Conservation (phyloP, 2,329 filamentous ascomycete genomes). For the Cryphonectria parasitica region DNA sequence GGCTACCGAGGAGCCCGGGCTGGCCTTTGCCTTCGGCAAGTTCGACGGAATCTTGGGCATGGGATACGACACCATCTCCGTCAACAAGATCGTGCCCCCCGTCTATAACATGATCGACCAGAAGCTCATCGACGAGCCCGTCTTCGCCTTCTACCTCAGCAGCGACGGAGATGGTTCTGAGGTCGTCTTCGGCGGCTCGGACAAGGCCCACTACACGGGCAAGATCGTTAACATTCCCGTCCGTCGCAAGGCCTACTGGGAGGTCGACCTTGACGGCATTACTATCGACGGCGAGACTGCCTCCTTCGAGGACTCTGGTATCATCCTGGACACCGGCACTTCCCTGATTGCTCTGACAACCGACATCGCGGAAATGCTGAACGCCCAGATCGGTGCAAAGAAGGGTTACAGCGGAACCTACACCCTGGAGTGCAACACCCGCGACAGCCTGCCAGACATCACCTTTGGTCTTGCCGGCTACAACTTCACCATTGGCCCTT, state of each 20-base stretch:
- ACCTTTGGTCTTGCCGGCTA: constrained; percentile 88
- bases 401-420: constrained; percentile 98
- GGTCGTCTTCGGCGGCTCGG: constrained; percentile 86
- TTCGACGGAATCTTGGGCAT: constrained; percentile 97
- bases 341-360: constrained; percentile 94
- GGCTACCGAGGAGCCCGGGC: constrained; percentile 90
- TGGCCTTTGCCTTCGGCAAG: constrained; percentile 95
- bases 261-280: constrained; percentile 94
- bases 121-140: constrained; percentile 83
- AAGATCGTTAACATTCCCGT: constrained; percentile 92
- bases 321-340: constrained; percentile 97
- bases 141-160: constrained; percentile 96
- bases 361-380: constrained; percentile 91
- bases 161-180: constrained; percentile 78
- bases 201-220: constrained; percentile 79
- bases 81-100: constrained; percentile 90
- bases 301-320: constrained; percentile 91
- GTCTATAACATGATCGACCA: constrained; percentile 97
- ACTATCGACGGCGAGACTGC: constrained; percentile 84
- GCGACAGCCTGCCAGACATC: constrained; percentile 82
- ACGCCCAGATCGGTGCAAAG: constrained; percentile 97
- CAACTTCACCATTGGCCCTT: constrained; percentile 87
- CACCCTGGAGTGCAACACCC: constrained; percentile 85
- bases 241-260: constrained; percentile 99
- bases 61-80: constrained; percentile 94